Base-by-base conservation (phyloP, 1,284 basidiomycete genomes). In the Heterobasidion irregulare region DNA sequence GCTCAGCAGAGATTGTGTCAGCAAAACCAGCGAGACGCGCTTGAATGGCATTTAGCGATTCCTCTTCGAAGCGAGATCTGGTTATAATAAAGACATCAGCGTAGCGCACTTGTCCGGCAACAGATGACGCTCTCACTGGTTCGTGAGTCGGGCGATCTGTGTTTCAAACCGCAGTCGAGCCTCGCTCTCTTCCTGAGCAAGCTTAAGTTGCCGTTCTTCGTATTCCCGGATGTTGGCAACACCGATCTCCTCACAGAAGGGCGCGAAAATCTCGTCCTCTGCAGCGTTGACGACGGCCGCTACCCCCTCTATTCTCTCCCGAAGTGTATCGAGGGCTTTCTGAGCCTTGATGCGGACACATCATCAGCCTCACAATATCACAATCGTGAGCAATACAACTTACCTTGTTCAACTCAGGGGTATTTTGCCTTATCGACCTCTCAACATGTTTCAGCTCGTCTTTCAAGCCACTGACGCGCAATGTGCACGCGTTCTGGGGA, bases 141-240 rank as follows among this genome's bases (percentile, higher is more conserved):
- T 92, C 3, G 80, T 85, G 52, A 98, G 74, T 18, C 95, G 81
- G 2, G 91, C 88, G 55, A 95, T 88, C 68, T 98, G 94, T 10
- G 87, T 89, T 59, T 94, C 86, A 65, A 86, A 97, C 53, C 88
- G 80, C 60, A 95, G 73, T 55, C 92, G 76, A 2, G 91, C 92
- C 62, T 92, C 91, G 64, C 82, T 90, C 69, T 94, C 93, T 62
- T 91, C 87, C 66, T 93, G 84, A 1, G 91, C 91, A 19, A 91
- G 79, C 67, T 88, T 91, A 35, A 98, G 77, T 65, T 98, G 94
- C 16, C 90, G 83, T 66, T 93, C 89, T 70, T 99, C 96, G 68
- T 98, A 99, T 60, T 97, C 93, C 47, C 96, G 85, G 59, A 99
- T 95, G 71, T 89, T 86, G 36, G 72, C 68, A 8, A 98, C 88